Percentiles rank a stretch among this genome's conserved stretches.
phyloP scores from a whole-genome alignment of 2,329 filamentous ascomycete genomes.

The Pseudogymnoascus sp. region DNA sequence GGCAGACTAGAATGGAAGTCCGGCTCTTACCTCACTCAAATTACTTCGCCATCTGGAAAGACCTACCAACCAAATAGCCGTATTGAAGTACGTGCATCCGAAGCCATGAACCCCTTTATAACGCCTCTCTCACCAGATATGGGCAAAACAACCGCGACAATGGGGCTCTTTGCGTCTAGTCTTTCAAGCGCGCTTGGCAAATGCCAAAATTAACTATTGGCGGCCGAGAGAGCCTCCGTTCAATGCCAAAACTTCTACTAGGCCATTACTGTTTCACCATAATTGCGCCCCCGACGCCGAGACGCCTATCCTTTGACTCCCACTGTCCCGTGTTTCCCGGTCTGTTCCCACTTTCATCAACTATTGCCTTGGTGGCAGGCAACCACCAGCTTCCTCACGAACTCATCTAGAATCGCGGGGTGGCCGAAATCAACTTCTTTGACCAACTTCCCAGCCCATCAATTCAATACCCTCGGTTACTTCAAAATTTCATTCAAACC shows the following conservation, averaged over 20 bases:
- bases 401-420: background rate
- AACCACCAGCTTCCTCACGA: background rate
- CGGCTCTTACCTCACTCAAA: background rate
- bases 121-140: background rate
- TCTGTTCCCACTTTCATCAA: background rate
- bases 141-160: background rate
- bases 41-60: background rate
- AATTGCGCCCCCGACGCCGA: background rate
- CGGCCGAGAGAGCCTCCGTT: background rate
- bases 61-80: background rate
- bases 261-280: background rate
- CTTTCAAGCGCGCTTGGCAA: background rate
- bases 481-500: background rate
- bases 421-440: background rate
- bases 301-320: background rate
- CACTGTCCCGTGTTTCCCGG: background rate
- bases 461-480: background rate
- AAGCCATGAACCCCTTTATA: background rate
- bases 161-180: constrained; percentile 1
- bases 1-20: background rate
- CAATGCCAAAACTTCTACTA: background rate
- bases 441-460: background rate
- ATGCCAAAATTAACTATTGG: constrained; percentile 1
- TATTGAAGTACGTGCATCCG: background rate
- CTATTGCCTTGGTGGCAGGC: background rate